A percentile compares a stretch with the other conserved stretches of the same genome.
phyloP scores from a whole-genome alignment of 352 stramenopile genomes.

The Phytophthora boehmeriae region DNA sequence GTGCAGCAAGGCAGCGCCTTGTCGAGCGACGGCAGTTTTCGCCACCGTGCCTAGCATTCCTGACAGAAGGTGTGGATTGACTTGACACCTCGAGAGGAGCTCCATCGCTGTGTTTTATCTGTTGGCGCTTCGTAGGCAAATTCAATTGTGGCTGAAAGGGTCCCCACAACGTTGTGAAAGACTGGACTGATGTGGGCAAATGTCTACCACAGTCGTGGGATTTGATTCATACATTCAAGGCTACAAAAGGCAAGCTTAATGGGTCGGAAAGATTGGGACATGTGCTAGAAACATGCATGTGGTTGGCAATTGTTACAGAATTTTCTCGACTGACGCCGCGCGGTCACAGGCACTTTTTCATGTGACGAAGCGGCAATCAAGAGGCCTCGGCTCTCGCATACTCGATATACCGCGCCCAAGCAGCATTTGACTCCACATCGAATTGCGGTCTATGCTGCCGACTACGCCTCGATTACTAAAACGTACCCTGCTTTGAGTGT shows the following conservation, averaged over 20 bases:
- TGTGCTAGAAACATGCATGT: neutral
- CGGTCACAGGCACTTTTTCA: neutral
- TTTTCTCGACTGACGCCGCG: neutral
- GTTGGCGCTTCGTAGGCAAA: neutral
- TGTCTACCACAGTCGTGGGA: no score
- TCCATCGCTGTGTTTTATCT: neutral
- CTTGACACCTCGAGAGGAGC: neutral
- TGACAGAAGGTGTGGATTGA: neutral
- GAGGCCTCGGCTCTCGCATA: neutral
- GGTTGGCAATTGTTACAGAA: neutral
- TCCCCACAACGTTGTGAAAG: no score
- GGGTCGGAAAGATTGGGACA: neutral
- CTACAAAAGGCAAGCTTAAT: no score
- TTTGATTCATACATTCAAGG: no score
- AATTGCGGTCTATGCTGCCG: neutral
- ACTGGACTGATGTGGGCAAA: no score
- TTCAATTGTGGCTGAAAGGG: neutral
- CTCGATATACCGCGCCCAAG: neutral
- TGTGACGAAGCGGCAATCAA: slow-evolving; percentile 1
- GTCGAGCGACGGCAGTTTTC: neutral
- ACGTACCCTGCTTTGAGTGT: no score
- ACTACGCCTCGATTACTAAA: neutral
- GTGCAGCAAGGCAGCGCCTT: neutral
- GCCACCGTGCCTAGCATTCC: neutral
- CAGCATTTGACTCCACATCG: neutral